Evolutionary conservation across 495 filamentous ascomycete genomes (phyloP), one percentile per base, ranked within the genome.

Genomic region (Penicillium desertorum): DNA sequence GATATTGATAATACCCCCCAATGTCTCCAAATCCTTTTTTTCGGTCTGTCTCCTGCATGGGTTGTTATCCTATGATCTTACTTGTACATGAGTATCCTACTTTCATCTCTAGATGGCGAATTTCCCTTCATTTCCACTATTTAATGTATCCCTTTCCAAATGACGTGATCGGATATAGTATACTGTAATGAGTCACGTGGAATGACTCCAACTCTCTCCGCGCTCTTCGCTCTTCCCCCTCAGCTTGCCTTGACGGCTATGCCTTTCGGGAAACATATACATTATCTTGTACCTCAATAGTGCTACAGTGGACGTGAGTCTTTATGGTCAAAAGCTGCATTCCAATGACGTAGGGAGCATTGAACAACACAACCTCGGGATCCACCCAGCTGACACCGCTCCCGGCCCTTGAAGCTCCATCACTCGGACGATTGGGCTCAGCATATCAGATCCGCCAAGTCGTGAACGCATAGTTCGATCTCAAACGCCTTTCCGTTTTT

Each of bases 1-100:
- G 53, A 55, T 55, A 61, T 59, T 66, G 64, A 69, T 68, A 72
- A 72, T 75, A 72, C 71, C 71, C 64, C 61, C 54, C 58, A 61
- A 58, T 53, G 60, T 63, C 55, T 54, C 45, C 41, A 49, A 52
- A 48, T 44, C 27, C 30, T 30, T 30, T 32, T 22, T 51, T 34
- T 43, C 45, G 39, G 27, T 50, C 36, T 49, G 41, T 30, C 45
- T 52, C 27, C 47, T 22, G 11, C 45, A 30, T 43, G 41, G 36
- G 55, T 30, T 19, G 46, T 39, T 25, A 39, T 22, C 22, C 39
- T n/a, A 39, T 37, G 56, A 11, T 45, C 27, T 37, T 50, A 37
- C 19, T 20, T 53, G 56, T 58, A 58, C 20, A 58, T 58, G 48
- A 32, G 9, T 53, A 41, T 39, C 36, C 16, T 39, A 39, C 47